Conservation (phyloP, 1,284 basidiomycete species). For the Trichosporon coremiiforme region DNA sequence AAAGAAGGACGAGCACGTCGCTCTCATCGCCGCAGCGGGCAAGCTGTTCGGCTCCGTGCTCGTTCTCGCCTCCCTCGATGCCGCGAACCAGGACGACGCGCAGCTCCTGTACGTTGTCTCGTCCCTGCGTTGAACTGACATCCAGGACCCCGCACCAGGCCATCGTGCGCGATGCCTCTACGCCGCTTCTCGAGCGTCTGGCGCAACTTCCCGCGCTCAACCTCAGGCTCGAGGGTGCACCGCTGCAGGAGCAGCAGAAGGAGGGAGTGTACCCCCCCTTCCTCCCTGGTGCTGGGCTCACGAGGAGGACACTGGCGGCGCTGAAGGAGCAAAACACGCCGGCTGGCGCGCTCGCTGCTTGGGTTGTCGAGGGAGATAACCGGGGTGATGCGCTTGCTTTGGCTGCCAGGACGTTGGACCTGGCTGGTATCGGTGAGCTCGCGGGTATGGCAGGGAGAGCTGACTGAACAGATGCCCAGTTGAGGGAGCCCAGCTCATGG, state of each 20-base stretch:
- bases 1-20: constrained; percentile 68
- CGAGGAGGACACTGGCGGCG: constrained; percentile 66
- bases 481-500: constrained; percentile 49
- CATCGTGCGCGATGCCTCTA: constrained; percentile 54
- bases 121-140: constrained; percentile 16
- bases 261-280: constrained; percentile 52
- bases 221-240: constrained; percentile 27
- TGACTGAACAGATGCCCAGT: constrained; percentile 29
- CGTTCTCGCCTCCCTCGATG: constrained; percentile 72
- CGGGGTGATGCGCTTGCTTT: constrained; percentile 68
- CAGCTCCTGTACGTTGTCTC: constrained; percentile 68
- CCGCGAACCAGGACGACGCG: constrained; percentile 68
- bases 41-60: constrained; percentile 61
- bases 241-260: constrained; percentile 31
- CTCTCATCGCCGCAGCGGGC: constrained; percentile 64
- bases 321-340: constrained; percentile 33
- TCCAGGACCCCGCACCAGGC: constrained; percentile 47
- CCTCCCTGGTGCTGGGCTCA: constrained; percentile 72
- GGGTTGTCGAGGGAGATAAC: constrained; percentile 76
- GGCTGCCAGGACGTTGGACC: constrained; percentile 62
- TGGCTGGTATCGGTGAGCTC: constrained; percentile 54
- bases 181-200: constrained; percentile 58
- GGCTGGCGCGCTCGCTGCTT: constrained; percentile 58
- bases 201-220: constrained; percentile 59
- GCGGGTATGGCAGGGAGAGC: neutral